Conservation (phyloP, 2,329 filamentous ascomycete species). For the Apiospora aurea region DNA sequence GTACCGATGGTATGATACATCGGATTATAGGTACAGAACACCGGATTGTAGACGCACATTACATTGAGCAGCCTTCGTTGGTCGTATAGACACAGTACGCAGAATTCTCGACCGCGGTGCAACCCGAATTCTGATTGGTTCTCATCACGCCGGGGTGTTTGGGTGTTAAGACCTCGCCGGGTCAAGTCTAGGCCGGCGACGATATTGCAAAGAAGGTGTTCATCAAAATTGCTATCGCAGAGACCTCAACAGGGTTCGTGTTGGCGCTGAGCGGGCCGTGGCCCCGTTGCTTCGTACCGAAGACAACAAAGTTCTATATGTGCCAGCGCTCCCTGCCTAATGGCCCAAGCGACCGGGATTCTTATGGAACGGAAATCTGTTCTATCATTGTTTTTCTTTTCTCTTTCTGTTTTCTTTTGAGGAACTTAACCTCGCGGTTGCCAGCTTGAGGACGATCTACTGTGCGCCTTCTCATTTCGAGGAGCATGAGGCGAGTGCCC, state of each 20-base stretch:
- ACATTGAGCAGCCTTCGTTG: background rate
- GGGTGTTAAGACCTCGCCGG: background rate
- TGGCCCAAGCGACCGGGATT: background rate
- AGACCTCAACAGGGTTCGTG: background rate
- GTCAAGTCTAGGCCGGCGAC: background rate
- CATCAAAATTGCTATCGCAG: background rate
- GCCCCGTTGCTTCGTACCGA: background rate
- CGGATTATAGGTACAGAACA: background rate
- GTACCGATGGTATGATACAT: background rate
- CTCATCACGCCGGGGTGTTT: background rate
- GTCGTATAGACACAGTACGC: background rate
- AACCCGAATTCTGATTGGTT: background rate
- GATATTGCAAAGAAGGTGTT: background rate
- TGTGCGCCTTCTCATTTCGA: no score
- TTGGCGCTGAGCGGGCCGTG: background rate
- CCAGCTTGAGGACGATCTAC: no score
- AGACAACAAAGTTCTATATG: no score
- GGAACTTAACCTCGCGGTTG: no score
- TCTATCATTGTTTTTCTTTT: no score
- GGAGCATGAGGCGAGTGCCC: background rate
- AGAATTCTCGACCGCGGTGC: background rate
- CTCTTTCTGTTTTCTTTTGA: no score
- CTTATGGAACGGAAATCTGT: no score
- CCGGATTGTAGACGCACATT: background rate
- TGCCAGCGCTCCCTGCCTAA: background rate